phyloP scores from a whole-genome alignment of 768 basidiomycete genomes.

The Sporobolomyces pararoseus region DNA sequence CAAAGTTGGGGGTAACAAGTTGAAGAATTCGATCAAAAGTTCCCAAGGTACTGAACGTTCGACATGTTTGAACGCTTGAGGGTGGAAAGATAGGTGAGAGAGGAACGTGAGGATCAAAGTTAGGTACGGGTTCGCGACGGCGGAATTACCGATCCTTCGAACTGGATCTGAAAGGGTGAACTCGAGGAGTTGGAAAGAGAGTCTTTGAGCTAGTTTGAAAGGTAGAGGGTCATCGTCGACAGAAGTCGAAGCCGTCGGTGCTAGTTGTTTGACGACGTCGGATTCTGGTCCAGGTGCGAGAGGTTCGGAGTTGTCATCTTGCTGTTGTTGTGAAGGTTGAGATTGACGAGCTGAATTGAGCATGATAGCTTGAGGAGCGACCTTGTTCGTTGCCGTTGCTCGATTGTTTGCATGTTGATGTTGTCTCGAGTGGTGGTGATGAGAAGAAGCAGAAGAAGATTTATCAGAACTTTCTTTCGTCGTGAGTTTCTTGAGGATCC shows the following conservation, averaged over 20 bases:
- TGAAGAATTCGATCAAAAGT: conserved; percentile 64
- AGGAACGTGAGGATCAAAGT: conserved; percentile 84
- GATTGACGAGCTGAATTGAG: conserved; percentile 31
- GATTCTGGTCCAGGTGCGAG: background rate
- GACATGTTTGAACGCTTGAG: conserved; percentile 60
- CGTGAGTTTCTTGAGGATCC: conserved; percentile 60
- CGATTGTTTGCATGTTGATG: background rate
- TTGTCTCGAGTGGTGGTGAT: background rate
- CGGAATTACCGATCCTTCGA: conserved; percentile 52
- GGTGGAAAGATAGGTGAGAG: conserved; percentile 66
- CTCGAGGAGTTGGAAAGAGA: conserved; percentile 73
- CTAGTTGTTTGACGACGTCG: conserved; percentile 42
- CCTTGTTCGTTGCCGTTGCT: background rate
- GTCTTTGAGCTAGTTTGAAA: conserved; percentile 69
- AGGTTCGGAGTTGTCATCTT: background rate
- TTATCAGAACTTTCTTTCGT: conserved; percentile 8
- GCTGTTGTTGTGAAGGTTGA: too few relatives aligned
- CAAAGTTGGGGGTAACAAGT: conserved; percentile 52
- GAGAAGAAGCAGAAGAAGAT: too few relatives aligned
- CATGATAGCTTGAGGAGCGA: conserved; percentile 39
- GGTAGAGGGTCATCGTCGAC: conserved; percentile 58
- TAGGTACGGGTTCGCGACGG: conserved; percentile 76
- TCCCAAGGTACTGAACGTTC: conserved; percentile 83
- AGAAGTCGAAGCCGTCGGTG: conserved; percentile 26
- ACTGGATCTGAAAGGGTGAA: conserved; percentile 65